Evolutionary conservation across 306 rosid species (phyloP).

Genomic region (Styphnolobium japonicum): DNA sequence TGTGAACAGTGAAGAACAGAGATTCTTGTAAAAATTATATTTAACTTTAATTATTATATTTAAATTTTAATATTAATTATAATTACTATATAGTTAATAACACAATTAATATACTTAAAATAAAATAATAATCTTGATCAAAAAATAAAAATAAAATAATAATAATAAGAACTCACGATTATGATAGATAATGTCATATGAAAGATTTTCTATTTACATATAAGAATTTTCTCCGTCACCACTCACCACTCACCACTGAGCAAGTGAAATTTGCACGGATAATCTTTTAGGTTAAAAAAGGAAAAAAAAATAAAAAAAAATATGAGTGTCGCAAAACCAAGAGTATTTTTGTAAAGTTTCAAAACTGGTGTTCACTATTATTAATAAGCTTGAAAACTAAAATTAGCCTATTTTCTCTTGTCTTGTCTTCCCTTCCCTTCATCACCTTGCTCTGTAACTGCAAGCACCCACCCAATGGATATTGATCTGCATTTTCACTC

Average conservation of each 20-base stretch:
- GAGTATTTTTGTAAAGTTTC: slow-evolving; percentile 17
- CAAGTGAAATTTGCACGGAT: not conserved
- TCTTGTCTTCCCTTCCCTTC: not conserved
- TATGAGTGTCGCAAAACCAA: not conserved
- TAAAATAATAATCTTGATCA: too few relatives aligned
- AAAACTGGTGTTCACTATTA: not conserved
- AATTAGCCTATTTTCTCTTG: not conserved
- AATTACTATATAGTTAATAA: too few relatives aligned
- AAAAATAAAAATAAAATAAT: too few relatives aligned
- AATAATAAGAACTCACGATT: too few relatives aligned
- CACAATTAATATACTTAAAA: too few relatives aligned
- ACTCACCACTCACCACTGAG: slow-evolving; percentile 6
- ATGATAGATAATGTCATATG: too few relatives aligned
- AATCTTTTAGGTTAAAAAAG: not conserved
- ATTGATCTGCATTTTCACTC: slow-evolving; percentile 17
- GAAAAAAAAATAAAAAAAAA: not conserved
- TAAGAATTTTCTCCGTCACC: too few relatives aligned
- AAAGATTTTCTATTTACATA: too few relatives aligned
- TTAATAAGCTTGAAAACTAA: not conserved
- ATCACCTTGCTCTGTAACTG: not conserved
- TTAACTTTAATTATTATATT: too few relatives aligned
- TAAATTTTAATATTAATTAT: too few relatives aligned
- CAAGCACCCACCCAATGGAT: not conserved
- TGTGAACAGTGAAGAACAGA: too few relatives aligned
- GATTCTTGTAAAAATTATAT: too few relatives aligned